Evolutionary conservation across 768 basidiomycete species (phyloP).

Genomic region (Wakefieldia striispora): DNA sequence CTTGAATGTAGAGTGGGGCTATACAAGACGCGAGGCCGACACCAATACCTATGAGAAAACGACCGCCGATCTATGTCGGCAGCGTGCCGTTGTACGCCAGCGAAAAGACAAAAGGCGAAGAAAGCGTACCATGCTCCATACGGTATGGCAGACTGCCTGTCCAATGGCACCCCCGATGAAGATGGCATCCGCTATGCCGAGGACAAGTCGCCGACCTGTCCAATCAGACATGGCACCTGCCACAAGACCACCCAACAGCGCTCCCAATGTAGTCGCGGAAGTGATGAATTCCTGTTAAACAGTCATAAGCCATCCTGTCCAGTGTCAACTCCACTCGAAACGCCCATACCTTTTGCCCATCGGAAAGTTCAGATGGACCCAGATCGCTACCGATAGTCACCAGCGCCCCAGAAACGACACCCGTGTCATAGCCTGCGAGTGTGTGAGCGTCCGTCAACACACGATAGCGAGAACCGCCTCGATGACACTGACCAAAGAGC

Average conservation of each 20-base stretch:
- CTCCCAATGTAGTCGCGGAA: slow-evolving; percentile 74
- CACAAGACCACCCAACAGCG: slow-evolving; percentile 68
- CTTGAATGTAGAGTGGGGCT: slow-evolving; percentile 82
- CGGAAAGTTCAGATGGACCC: slow-evolving; percentile 52
- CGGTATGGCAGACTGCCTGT: slow-evolving; percentile 67
- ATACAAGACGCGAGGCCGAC: slow-evolving; percentile 77
- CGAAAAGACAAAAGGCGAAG: background rate
- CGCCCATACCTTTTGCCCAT: slow-evolving; percentile 56
- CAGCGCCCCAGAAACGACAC: slow-evolving; percentile 78
- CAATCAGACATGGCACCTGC: slow-evolving; percentile 71
- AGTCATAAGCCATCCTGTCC: background rate
- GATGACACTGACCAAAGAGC: slow-evolving; percentile 57
- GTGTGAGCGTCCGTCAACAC: background rate
- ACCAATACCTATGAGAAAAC: slow-evolving; percentile 72
- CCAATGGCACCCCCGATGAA: slow-evolving; percentile 74
- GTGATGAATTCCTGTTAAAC: slow-evolving; percentile 70
- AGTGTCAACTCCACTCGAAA: background rate
- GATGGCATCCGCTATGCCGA: slow-evolving; percentile 65
- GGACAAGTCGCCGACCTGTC: slow-evolving; percentile 63
- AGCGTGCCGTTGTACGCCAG: background rate
- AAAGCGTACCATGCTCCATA: slow-evolving; percentile 61
- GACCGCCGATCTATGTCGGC: slow-evolving; percentile 53
- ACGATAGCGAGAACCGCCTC: background rate
- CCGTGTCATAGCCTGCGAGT: slow-evolving; percentile 70
- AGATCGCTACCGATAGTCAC: slow-evolving; percentile 70